Evolutionary conservation across 2,329 filamentous ascomycete genomes (phyloP), one percentile per base, ranked within the genome.

Genomic region (Verticillium nubilum): DNA sequence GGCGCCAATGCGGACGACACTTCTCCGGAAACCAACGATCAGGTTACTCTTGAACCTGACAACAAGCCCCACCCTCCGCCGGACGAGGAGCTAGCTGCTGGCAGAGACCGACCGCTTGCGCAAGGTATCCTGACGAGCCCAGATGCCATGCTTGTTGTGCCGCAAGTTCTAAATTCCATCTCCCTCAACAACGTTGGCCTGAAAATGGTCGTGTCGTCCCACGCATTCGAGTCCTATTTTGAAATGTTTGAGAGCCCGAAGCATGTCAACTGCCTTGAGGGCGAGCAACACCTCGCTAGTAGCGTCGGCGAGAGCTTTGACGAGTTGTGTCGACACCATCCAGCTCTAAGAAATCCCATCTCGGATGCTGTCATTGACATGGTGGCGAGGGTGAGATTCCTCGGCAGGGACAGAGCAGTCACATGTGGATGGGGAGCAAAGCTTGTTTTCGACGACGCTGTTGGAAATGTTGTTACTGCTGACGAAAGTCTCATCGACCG

Each of bases 211-310:
- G 87, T 92, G 60, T 84, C 86, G 0, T 97, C 93, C 0, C 82
- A 86, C 60, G 93, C 92, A 1, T 81, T 99, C 52, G 88, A 93
- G 59, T 90, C 86, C 66, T 98, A 93, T 71, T 89, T 99, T 64
- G 91, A 97, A 70, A 92, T 98, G n/a, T 99, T 99, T 65, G 91
- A 97, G 73, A 98, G 92, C 65, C 87, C 92, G 2, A 83, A 86
- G 17, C 96, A 99, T 73, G 86, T 99, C 60, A 91, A 90, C 66
- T 89, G 88, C 63, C 87, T 99, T 81, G 86, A 91, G 63, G 79
- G 80, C 37, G 94, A 97, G 64, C 78, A 83, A 5, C 78, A 80
- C 35, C 80, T 96, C 60, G 84, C 93, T 10, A 84, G 83, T 29
- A 85, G 86, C 42, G 83, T 99, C 56, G 95, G 95, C 12, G 85